phyloP scores from a whole-genome alignment of 495 filamentous ascomycete genomes.

The Rhizodiscina lignyota region DNA sequence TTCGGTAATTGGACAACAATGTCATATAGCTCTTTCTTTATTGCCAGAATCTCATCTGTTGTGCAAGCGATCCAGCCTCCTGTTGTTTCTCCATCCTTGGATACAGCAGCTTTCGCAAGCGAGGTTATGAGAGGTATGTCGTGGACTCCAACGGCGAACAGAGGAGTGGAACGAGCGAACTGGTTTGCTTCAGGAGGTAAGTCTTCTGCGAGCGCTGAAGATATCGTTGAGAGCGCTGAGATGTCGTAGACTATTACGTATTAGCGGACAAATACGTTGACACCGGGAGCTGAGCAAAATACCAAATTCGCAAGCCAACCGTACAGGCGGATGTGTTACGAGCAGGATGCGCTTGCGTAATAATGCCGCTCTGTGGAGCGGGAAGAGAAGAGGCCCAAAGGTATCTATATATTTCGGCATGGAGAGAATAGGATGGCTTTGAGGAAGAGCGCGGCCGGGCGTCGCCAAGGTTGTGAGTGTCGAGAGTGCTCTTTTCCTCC shows the following conservation, averaged over 20 bases:
- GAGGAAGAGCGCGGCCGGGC: constrained; percentile 52
- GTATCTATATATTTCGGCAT: constrained; percentile 57
- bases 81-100: constrained; percentile 21
- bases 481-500: constrained; percentile 8
- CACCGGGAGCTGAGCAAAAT: constrained; percentile 10
- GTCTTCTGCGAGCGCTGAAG: constrained; percentile 43
- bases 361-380: constrained; percentile 76
- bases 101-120: constrained; percentile 11
- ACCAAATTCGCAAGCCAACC: constrained; percentile 79
- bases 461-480: constrained; percentile 21
- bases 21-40: constrained; percentile 77
- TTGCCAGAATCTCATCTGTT: constrained; percentile 76
- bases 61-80: constrained; percentile 85
- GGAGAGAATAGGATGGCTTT: constrained; percentile 73
- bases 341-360: constrained; percentile 78
- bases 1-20: constrained; percentile 61
- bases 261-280: not conserved
- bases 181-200: constrained; percentile 37
- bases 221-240: constrained; percentile 72
- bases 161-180: constrained; percentile 54
- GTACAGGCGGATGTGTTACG: constrained; percentile 68
- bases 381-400: constrained; percentile 83
- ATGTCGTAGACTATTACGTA: constrained; percentile 69
- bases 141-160: constrained; percentile 83
- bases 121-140: constrained; percentile 68